Conservation (phyloP, 2,329 filamentous ascomycete species). For the Plenodomus lindquistii region DNA sequence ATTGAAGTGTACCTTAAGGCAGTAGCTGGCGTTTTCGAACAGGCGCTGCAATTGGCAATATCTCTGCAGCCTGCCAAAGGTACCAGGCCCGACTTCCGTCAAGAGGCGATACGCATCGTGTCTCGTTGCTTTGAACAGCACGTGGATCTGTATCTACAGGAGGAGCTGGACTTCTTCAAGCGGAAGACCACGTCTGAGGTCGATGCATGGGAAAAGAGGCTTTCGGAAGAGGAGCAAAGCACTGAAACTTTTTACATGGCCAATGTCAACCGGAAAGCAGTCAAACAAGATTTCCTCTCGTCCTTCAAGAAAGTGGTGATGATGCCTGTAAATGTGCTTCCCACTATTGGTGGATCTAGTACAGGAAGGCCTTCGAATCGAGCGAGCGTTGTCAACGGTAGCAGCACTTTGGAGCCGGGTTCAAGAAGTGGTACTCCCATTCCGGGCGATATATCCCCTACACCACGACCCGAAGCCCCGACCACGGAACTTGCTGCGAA, state of each 20-base stretch:
- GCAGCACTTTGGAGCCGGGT: constrained; percentile 31
- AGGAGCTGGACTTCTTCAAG: constrained; percentile 87
- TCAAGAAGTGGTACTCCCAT: constrained; percentile 45
- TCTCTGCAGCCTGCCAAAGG: constrained; percentile 70
- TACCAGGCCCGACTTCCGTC: constrained; percentile 62
- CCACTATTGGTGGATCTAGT: constrained; percentile 57
- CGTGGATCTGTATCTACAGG: constrained; percentile 88
- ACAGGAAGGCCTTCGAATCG: constrained; percentile 43
- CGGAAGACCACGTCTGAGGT: constrained; percentile 77
- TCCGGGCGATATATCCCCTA: constrained; percentile 40
- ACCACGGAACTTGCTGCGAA: constrained; percentile 94
- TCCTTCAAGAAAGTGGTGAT: constrained; percentile 99
- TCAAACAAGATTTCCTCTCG: constrained; percentile 93
- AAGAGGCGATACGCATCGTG: constrained; percentile 69
- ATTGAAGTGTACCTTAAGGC: constrained; percentile 80
- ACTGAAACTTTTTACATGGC: constrained; percentile 96
- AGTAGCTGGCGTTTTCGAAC: constrained; percentile 84
- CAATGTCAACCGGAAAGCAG: constrained; percentile 89
- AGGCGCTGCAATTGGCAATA: constrained; percentile 76
- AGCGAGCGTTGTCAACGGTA: constrained; percentile 28
- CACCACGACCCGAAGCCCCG: constrained; percentile 64
- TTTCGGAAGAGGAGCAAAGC: constrained; percentile 86
- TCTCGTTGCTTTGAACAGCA: constrained; percentile 84
- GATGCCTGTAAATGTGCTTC: constrained; percentile 94
- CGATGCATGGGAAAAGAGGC: constrained; percentile 83